phyloP scores from a whole-genome alignment of 495 filamentous ascomycete species.

The Letharia columbiana region DNA sequence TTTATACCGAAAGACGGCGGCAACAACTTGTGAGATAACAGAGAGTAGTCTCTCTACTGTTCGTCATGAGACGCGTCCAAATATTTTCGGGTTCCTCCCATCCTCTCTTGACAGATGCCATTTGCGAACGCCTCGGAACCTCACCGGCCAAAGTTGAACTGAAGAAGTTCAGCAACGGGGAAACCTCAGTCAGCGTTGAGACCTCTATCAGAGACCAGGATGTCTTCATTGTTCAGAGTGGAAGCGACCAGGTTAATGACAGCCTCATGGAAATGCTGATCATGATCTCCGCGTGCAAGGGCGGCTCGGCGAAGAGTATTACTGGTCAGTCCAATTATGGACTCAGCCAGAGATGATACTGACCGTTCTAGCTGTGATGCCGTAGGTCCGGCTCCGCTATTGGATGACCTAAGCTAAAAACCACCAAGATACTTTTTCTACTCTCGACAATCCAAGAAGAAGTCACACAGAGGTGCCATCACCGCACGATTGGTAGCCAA shows the following conservation, averaged over 20 bases:
- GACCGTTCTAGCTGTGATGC: constrained; percentile 62
- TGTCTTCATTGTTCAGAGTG: constrained; percentile 97
- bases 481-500: constrained; percentile 97
- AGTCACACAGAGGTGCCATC: constrained; percentile 91
- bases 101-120: constrained; percentile 57
- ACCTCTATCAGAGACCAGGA: constrained; percentile 95
- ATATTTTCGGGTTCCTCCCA: constrained; percentile 67
- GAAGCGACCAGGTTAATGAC: constrained; percentile 94
- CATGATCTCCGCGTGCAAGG: constrained; percentile 97
- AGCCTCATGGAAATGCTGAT: constrained; percentile 97
- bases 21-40: neutral
- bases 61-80: constrained; percentile 56
- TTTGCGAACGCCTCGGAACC: constrained; percentile 64
- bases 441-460: constrained; percentile 98
- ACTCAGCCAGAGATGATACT: neutral
- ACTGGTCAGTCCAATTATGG: constrained; percentile 37
- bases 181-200: constrained; percentile 90
- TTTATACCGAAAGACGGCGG: neutral
- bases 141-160: constrained; percentile 55
- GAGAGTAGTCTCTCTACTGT: neutral
- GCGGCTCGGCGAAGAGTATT: constrained; percentile 93
- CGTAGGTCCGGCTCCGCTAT: constrained; percentile 42
- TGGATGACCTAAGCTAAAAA: constrained; percentile 35
- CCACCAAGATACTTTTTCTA: constrained; percentile 81
- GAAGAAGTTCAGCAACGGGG: constrained; percentile 76